Evolutionary conservation across 192 early-diverging fungal genomes (phyloP).

Genomic region (Coemansia sp.): DNA sequence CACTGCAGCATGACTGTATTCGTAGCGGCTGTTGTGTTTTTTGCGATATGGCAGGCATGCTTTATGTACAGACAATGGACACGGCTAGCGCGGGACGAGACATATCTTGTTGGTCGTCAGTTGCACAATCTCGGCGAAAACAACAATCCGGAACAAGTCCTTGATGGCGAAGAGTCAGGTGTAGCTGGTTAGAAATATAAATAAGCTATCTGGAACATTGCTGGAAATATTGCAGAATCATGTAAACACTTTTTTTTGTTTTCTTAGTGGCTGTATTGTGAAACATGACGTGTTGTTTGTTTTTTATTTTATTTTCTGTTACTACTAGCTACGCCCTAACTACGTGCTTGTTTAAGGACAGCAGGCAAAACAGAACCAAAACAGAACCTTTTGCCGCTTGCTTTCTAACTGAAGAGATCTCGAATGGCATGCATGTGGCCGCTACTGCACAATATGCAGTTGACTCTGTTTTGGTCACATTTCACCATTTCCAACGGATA

Average conservation of each 20-base stretch:
- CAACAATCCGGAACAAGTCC: neutral
- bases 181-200: neutral
- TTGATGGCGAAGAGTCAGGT: neutral
- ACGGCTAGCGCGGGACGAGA: conserved; percentile 75
- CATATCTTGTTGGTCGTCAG: conserved; percentile 80
- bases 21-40: conserved; percentile 18
- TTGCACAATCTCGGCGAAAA: conserved; percentile 76
- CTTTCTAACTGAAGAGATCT: no score
- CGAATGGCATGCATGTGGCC: conserved; percentile 1
- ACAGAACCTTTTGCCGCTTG: neutral
- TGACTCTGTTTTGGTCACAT: conserved; percentile 1
- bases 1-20: conserved; percentile 20
- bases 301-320: no score
- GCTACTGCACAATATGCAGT: neutral
- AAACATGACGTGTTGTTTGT: no score
- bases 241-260: no score
- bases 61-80: conserved; percentile 69
- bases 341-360: no score
- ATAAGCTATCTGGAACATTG: neutral
- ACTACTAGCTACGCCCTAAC: no score
- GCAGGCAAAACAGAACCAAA: no score
- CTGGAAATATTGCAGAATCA: no score
- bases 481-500: neutral
- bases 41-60: conserved; percentile 21
- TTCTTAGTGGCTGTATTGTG: no score